Conservation (phyloP, 2,329 filamentous ascomycete species). For the Talaromyces sp. region DNA sequence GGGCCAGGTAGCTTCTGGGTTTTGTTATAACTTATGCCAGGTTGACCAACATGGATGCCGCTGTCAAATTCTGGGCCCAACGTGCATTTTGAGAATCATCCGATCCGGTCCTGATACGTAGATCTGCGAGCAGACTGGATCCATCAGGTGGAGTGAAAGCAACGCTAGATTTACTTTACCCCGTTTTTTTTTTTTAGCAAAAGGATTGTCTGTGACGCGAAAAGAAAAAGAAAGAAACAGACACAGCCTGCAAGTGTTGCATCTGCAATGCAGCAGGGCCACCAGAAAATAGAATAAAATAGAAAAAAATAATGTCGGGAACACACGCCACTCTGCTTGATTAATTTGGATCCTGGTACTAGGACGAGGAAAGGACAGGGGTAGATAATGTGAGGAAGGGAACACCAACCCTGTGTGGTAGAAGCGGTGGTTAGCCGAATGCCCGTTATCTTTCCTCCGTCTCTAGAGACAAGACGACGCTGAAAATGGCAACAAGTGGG, state of each 20-base stretch:
- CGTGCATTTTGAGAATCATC: constrained; percentile 11
- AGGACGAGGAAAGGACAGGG: background rate
- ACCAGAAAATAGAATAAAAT: background rate
- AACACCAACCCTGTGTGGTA: background rate
- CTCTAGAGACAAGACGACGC: background rate
- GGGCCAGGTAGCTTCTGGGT: background rate
- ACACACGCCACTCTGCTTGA: background rate
- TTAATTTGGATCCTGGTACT: background rate
- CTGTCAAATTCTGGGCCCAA: constrained; percentile 12
- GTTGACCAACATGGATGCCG: constrained; percentile 6
- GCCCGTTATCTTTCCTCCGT: constrained; percentile 11
- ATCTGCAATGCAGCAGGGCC: constrained; percentile 1
- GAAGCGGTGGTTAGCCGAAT: constrained; percentile 7
- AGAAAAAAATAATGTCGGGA: background rate
- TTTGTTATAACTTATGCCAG: constrained; percentile 6
- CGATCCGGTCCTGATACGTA: constrained; percentile 6
- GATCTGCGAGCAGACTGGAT: constrained; percentile 9
- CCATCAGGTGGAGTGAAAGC: constrained; percentile 2
- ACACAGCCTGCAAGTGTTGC: background rate
- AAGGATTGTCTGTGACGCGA: background rate
- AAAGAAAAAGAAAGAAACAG: no score
- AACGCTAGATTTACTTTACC: constrained; percentile 1
- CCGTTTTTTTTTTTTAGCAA: background rate
- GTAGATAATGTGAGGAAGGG: background rate
- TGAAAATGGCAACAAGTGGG: background rate